Evolutionary conservation across 306 rosid species (phyloP), one percentile per base, ranked within the genome.

Genomic region (Hylodesmum podocarpum): DNA sequence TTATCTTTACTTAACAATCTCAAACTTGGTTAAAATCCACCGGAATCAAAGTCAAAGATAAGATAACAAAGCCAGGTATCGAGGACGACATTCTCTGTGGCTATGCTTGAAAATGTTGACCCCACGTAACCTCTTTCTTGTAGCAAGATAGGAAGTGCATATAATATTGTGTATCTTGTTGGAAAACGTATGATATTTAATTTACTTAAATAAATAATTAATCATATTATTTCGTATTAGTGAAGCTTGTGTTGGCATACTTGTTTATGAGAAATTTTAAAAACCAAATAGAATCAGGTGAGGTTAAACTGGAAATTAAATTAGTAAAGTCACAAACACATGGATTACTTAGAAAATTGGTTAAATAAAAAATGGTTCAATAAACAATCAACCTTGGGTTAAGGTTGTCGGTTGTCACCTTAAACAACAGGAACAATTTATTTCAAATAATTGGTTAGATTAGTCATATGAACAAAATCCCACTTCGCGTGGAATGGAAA

Each of bases 41-140:
- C 4, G 9, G 36, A 11, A 62, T 36, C 33, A 5, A 63, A 51
- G 74, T 72, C 83, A 72, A 62, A 62, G 46, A 62, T 62, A 79
- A 40, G 50, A 53, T 78, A 46, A 36, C 22, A 29, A 37, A 25
- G 47, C 16, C 29, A 14, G 57, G 43, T 27, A 43, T 31, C 1
- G 21, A 36, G 53, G 28, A 16, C 18, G 73, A 50, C 54, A 72
- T 62, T 71, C 47, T n/a, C 46, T 34, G 46, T 2, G 28, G 31
- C 31, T 37, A 59, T 62, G 29, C 73, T 36, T 61, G 15, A 18
- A 59, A 47, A 79, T 21, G 47, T 49, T 70, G 72, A 70, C 70
- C 59, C 21, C 0, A 34, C 21, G 6, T 7, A 10, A 2, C 19
- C 8, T 16, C 15, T 22, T 76, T 29, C 46, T 28, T 61, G 14